Evolutionary conservation across 352 stramenopile species (phyloP).

Genomic region (Phytophthora meadii): DNA sequence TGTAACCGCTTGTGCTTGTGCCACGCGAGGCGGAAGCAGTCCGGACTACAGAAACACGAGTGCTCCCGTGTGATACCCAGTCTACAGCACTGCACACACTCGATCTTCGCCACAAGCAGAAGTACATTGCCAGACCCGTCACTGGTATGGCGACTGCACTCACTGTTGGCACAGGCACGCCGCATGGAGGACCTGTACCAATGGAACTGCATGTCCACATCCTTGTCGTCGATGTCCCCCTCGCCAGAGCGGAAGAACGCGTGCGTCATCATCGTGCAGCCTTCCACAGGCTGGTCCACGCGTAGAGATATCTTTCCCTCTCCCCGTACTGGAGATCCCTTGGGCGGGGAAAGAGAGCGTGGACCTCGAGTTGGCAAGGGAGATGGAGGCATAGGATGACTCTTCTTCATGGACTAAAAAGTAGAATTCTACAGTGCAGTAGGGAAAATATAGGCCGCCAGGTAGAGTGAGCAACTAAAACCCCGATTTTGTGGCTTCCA

Average conservation of each 20-base stretch:
- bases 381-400: conserved; percentile 36
- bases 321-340: conserved; percentile 63
- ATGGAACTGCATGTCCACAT: conserved; percentile 72
- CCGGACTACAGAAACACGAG: conserved; percentile 72
- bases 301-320: conserved; percentile 80
- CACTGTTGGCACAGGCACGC: conserved; percentile 65
- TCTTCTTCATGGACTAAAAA: conserved; percentile 41
- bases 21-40: conserved; percentile 76
- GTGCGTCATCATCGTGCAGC: conserved; percentile 76
- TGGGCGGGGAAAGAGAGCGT: conserved; percentile 49
- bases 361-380: conserved; percentile 20
- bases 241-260: conserved; percentile 80
- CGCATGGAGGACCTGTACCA: conserved; percentile 71
- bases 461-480: conserved; percentile 18
- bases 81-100: conserved; percentile 74
- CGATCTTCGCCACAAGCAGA: conserved; percentile 72
- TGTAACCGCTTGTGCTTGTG: conserved; percentile 75
- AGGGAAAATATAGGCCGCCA: conserved; percentile 12
- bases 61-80: conserved; percentile 70
- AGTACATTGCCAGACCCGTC: conserved; percentile 73
- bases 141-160: conserved; percentile 55
- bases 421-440: conserved; percentile 26
- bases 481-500: not conserved
- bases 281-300: conserved; percentile 76
- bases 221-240: conserved; percentile 75